These are phyloP conservation scores for Porphyrellus cyaneotinctus DNA, from an alignment of 768 basidiomycete genomes.

Conservation along the genomic window DNA sequence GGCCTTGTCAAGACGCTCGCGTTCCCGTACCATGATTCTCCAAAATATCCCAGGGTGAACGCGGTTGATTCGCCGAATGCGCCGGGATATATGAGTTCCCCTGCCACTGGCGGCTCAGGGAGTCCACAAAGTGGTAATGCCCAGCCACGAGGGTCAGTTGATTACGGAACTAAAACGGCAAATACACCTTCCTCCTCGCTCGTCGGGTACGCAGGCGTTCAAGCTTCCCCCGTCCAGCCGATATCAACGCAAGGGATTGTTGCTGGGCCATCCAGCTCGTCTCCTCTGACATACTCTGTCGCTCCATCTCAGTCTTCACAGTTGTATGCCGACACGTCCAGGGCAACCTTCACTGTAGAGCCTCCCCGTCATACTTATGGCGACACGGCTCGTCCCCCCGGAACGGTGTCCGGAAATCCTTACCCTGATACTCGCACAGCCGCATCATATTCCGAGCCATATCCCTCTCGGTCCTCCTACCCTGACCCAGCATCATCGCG, in stretches of 20 bases:
- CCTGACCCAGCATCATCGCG: conserved; percentile 22
- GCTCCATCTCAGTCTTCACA: conserved; percentile 20
- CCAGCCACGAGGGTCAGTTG: conserved; percentile 25
- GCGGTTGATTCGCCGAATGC: conserved; percentile 47
- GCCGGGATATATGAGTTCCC: conserved; percentile 46
- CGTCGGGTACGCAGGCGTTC: conserved; percentile 20
- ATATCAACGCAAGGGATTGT: conserved; percentile 17
- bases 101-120: conserved; percentile 54
- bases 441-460: conserved; percentile 24
- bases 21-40: conserved; percentile 76
- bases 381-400: conserved; percentile 18
- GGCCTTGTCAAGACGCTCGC: conserved; percentile 69
- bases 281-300: conserved; percentile 24
- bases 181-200: conserved; percentile 25
- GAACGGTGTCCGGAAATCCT: conserved; percentile 23
- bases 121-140: conserved; percentile 41
- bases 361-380: conserved; percentile 21
- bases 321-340: conserved; percentile 24
- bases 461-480: conserved; percentile 25
- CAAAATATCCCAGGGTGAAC: conserved; percentile 45
- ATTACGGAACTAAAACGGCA: conserved; percentile 23
- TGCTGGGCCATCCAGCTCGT: conserved; percentile 21
- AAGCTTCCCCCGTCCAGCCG: conserved; percentile 23
- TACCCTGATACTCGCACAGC: conserved; percentile 25
- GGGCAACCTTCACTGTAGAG: conserved; percentile 19